Evolutionary conservation across 2,329 filamentous ascomycete species (phyloP).

Genomic region (Fusarium tupiense): DNA sequence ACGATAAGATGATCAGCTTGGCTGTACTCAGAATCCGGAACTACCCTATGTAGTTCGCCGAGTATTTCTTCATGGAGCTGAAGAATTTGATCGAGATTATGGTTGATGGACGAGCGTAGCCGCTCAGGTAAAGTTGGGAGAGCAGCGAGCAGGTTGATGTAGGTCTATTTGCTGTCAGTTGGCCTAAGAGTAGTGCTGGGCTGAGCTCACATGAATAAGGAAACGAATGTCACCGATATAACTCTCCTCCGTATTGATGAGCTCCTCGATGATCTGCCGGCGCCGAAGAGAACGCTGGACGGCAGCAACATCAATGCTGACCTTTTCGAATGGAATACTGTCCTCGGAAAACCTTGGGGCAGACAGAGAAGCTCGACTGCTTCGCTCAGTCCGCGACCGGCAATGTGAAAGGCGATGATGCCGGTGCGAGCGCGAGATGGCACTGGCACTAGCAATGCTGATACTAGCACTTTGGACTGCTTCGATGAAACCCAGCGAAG

Average conservation of each 20-base stretch:
- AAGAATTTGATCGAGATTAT: conserved; percentile 81
- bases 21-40: conserved; percentile 74
- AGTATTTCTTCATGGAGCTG: conserved; percentile 86
- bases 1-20: conserved; percentile 47
- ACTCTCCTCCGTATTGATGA: conserved; percentile 85
- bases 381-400: conserved; percentile 69
- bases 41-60: conserved; percentile 73
- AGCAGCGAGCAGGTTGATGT: conserved; percentile 79
- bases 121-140: conserved; percentile 71
- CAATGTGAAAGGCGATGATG: conserved; percentile 61
- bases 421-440: conserved; percentile 68
- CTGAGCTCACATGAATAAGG: conserved; percentile 76
- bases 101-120: conserved; percentile 77
- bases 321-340: conserved; percentile 68
- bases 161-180: conserved; percentile 63
- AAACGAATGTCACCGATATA: conserved; percentile 91
- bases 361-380: conserved; percentile 69
- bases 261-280: conserved; percentile 82
- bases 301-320: conserved; percentile 71
- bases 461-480: conserved; percentile 83
- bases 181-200: background rate
- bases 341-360: conserved; percentile 72
- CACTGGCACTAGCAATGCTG: conserved; percentile 78
- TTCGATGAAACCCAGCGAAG: conserved; percentile 83
- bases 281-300: conserved; percentile 78